Conservation (phyloP, 306 rosid species). For the Potentilla sterilis region DNA sequence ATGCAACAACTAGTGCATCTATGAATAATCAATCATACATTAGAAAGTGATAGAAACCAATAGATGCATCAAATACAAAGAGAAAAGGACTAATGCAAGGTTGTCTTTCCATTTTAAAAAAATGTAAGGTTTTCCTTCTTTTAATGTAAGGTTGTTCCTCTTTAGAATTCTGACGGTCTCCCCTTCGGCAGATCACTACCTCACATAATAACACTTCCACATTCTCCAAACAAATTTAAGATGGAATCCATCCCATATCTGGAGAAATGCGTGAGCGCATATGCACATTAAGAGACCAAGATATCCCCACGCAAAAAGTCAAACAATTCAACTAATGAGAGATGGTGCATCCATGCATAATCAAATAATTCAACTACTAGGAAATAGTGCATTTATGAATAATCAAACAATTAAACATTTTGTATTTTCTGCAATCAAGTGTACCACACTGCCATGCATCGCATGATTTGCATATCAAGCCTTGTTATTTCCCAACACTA, state of each 20-base stretch:
- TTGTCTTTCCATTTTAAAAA: too few species aligned
- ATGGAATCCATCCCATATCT: not conserved
- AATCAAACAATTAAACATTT: not conserved
- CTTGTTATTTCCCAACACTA: not conserved
- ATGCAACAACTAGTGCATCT: not conserved
- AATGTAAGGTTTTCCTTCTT: not conserved
- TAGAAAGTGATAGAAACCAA: not conserved
- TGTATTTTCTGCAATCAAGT: not conserved
- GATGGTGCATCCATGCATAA: too few species aligned
- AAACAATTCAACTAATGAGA: not conserved
- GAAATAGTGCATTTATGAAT: too few species aligned
- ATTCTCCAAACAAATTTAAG: not conserved
- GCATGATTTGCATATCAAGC: not conserved
- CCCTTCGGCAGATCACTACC: not conserved
- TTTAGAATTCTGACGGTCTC: not conserved
- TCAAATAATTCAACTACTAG: too few species aligned
- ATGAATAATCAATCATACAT: conserved; percentile 15
- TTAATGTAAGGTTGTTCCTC: not conserved
- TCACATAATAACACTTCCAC: not conserved
- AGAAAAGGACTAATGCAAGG: not conserved
- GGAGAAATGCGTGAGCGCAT: not conserved
- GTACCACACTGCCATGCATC: not conserved
- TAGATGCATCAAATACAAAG: conserved; percentile 3
- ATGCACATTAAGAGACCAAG: not conserved
- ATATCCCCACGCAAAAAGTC: not conserved